These are phyloP conservation scores for Thielaviopsis populi DNA, from an alignment of 2,329 filamentous ascomycete genomes.

Conservation along the genomic window DNA sequence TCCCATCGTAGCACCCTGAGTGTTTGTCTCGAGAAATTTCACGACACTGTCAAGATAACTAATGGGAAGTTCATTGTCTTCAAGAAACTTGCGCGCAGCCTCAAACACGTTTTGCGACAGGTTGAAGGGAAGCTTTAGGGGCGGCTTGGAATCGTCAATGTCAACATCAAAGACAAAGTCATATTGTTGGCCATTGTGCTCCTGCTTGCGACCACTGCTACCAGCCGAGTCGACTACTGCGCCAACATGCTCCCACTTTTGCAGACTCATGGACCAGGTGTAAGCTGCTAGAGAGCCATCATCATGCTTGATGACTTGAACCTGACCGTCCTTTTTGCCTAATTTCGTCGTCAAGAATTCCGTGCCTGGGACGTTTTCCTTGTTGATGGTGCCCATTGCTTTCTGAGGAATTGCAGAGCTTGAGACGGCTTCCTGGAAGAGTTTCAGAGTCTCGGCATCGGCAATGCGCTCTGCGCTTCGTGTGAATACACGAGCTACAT, in stretches of 20 bases:
- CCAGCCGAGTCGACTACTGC: slow-evolving; percentile 83
- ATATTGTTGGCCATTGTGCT: slow-evolving; percentile 73
- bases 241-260: slow-evolving; percentile 77
- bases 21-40: slow-evolving; percentile 83
- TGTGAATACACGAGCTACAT: slow-evolving; percentile 71
- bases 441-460: slow-evolving; percentile 47
- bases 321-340: slow-evolving; percentile 91
- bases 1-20: slow-evolving; percentile 71
- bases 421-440: slow-evolving; percentile 72
- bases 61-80: slow-evolving; percentile 74
- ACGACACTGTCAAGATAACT: slow-evolving; percentile 83
- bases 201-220: slow-evolving; percentile 62
- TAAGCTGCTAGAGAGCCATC: slow-evolving; percentile 76
- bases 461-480: slow-evolving; percentile 55
- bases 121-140: slow-evolving; percentile 89
- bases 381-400: slow-evolving; percentile 70
- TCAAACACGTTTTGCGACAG: slow-evolving; percentile 86
- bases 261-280: slow-evolving; percentile 60
- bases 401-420: slow-evolving; percentile 78
- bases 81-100: slow-evolving; percentile 77
- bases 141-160: slow-evolving; percentile 84
- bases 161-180: slow-evolving; percentile 96
- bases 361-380: slow-evolving; percentile 76
- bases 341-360: slow-evolving; percentile 70
- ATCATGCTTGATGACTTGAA: slow-evolving; percentile 74